Evolutionary conservation across 2,329 filamentous ascomycete genomes (phyloP), one percentile per base, ranked within the genome.

Genomic region (Alternaria sp.): DNA sequence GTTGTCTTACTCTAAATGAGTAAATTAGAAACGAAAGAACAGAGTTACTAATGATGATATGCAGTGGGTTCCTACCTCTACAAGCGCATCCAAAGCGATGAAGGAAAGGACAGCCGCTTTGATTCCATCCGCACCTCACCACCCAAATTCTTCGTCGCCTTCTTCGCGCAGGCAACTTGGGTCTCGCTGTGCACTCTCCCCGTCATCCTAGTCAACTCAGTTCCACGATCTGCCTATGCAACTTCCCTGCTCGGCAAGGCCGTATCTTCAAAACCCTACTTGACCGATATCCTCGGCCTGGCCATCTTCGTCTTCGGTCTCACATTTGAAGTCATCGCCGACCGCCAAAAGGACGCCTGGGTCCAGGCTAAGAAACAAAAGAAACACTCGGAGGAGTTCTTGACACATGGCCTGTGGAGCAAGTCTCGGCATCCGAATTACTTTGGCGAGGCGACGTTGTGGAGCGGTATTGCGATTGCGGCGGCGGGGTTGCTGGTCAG

Each of bases 401-500:
- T 91, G 63, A 89, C 88, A 0, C 75, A 80, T 1, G 89, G 89
- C 0, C 69, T 91, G 36, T 91, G 88, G 86, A 80, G 81, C 6
- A 83, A 84, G 71, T 86, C 82, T 48, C 79, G 87, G 61, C 87
- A 90, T 75, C 89, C 89, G 0, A 90, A 91, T 70, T 91, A 91
- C 79, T 90, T 91, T 73, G 89, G 89, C n/a, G 89, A 91, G 75
- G 84, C 82, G 28, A 89, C 87, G 11, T 79, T 92, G 32, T 92
- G 89, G 89, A 87, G 85, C 0, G 89, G 89, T 1, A 85, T 91
- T 59, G 88, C 89, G 0, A 85, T 86, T 5, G 78, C 82, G 1
- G 83, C 87, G 0, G 86, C 84, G 0, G 87, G 88, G 1, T 79
- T 87, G 1, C 78, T 92, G 49, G 75, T 85, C 1, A 80, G 81